Conservation (phyloP, 345 rosid genomes). For the Salix brachista region DNA sequence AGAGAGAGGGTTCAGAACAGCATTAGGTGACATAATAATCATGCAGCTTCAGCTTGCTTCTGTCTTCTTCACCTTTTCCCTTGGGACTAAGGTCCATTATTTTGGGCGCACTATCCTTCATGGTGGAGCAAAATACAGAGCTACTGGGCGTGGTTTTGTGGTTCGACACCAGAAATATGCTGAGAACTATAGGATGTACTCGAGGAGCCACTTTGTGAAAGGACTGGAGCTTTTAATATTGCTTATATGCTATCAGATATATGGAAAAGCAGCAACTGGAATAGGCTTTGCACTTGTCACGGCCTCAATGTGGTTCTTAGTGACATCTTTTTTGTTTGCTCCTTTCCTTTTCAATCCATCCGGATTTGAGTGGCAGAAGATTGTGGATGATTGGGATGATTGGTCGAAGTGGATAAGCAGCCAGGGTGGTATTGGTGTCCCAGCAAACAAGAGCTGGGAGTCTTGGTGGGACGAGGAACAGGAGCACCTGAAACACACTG, state of each 20-base stretch:
- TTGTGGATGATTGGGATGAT: conserved; percentile 97
- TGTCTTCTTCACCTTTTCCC: conserved; percentile 93
- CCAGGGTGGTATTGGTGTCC: conserved; percentile 92
- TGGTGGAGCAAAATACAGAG: conserved; percentile 97
- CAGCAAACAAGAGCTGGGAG: conserved; percentile 94
- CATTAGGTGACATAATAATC: conserved; percentile 70
- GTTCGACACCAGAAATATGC: conserved; percentile 97
- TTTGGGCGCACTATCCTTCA: conserved; percentile 90
- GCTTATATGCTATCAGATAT: conserved; percentile 62
- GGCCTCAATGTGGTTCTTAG: conserved; percentile 84
- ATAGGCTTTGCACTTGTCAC: conserved; percentile 47
- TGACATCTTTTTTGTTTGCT: conserved; percentile 74
- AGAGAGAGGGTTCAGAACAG: conserved; percentile 91
- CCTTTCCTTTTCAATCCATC: conserved; percentile 95
- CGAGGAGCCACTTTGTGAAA: conserved; percentile 93
- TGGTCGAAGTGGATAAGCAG: conserved; percentile 94
- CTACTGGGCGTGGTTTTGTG: conserved; percentile 99
- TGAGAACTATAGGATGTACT: conserved; percentile 94
- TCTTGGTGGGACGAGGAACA: conserved; percentile 99
- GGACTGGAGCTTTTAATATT: conserved; percentile 76
- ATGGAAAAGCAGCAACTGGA: conserved; percentile 45
- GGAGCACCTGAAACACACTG: conserved; percentile 78
- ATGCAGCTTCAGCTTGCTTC: conserved; percentile 97
- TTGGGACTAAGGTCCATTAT: conserved; percentile 89
- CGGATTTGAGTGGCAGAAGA: conserved; percentile 97